Evolutionary conservation across 176 grass and related monocot species (phyloP), one percentile per base, ranked within the genome.

Genomic region (Neostapfia colusana): DNA sequence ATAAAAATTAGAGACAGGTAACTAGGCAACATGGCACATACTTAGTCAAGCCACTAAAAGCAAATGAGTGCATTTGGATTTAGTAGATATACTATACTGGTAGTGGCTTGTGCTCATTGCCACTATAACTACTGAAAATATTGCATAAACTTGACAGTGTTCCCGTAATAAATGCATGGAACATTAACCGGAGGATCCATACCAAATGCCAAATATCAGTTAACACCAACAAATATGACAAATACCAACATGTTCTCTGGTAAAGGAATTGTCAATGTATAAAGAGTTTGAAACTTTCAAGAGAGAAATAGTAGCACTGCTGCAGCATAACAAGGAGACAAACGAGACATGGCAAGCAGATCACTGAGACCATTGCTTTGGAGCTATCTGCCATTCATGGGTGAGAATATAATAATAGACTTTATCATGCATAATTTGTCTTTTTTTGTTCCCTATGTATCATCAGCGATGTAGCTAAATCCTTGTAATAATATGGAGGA

Each of bases 81-180:
- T 35, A 20, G 38, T 58, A 15, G 49, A 67, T 67, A 35, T 43
- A 42, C 20, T 76, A 76, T 71, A 53, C 2, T 25, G 25, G 56
- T 44, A 21, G 11, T 45, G 8, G 21, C 10, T 56, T 8, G 35
- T 28, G 40, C 34, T 77, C 49, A 67, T 51, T 49, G 14, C 23
- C 68, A 78, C 14, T 31, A 34, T 21, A 36, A 21, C 4, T 62
- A 67, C 11, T 44, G 7, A 4, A 55, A 44, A 67, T 73, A 49
- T 77, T 24, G 40, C 15, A 78, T 18, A 21, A 77, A 42, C 10
- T 67, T 78, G 13, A 73, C 1, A 68, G 18, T 42, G 7, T 40
- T 77, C 17, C 70, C 23, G 70, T 39, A 76, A 65, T 82, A 28
- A 58, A 41, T 58, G n/a, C 26, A 28, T 50, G 45, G 45, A 51